These are phyloP conservation scores for Lolium rigidum DNA, from an alignment of 176 grass and related monocot species.

Conservation along the genomic window DNA sequence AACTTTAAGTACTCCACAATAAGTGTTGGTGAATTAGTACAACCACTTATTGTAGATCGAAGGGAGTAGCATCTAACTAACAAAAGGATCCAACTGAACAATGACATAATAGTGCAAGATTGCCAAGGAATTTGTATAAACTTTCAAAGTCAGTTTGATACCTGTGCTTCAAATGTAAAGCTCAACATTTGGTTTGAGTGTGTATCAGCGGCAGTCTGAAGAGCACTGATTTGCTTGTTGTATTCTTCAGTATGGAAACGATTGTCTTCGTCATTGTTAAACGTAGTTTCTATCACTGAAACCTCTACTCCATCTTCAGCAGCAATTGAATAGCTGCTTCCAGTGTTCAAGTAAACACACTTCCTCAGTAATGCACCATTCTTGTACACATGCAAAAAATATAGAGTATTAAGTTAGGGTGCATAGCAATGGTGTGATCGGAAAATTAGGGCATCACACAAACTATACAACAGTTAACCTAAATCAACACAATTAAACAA, in stretches of 20 bases:
- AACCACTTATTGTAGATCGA: no score
- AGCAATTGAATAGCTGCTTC: constrained; percentile 87
- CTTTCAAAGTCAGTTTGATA: constrained; percentile 41
- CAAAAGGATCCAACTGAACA: neutral
- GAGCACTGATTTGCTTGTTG: constrained; percentile 51
- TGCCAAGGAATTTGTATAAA: neutral
- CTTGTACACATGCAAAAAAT: constrained; percentile 48
- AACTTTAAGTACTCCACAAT: neutral
- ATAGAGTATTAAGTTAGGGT: constrained; percentile 21
- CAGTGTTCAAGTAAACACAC: constrained; percentile 86
- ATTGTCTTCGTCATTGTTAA: constrained; percentile 54
- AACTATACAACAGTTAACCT: constrained; percentile 7
- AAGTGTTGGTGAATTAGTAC: no score
- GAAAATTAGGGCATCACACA: neutral
- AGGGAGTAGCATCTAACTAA: constrained; percentile 22
- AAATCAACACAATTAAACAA: constrained; percentile 32
- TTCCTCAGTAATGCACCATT: constrained; percentile 81
- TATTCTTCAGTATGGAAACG: constrained; percentile 45
- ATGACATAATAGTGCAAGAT: neutral
- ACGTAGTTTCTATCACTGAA: constrained; percentile 73
- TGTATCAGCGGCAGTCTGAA: constrained; percentile 43
- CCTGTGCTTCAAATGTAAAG: constrained; percentile 97
- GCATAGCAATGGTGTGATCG: constrained; percentile 1
- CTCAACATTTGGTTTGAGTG: constrained; percentile 61
- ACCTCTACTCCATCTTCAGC: constrained; percentile 88